Percentiles rank a stretch among this genome's conserved stretches.
These are phyloP conservation scores for Trichoderma orchidacearum DNA, from an alignment of 495 filamentous ascomycete species.

Conservation along the genomic window DNA sequence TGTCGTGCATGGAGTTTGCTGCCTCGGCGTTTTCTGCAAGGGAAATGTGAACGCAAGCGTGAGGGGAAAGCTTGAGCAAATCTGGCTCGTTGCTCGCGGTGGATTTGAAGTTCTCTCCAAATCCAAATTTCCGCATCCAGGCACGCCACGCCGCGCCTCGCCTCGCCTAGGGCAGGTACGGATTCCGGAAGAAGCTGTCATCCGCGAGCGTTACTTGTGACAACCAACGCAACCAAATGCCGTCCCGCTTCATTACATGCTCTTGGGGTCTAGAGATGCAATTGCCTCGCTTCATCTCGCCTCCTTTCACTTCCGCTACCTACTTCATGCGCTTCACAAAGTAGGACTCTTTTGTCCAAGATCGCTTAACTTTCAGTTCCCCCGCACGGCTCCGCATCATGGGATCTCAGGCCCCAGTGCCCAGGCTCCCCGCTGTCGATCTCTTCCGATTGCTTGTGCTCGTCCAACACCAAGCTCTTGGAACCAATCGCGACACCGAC, in stretches of 20 bases:
- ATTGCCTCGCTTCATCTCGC: no score
- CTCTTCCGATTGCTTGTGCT: neutral
- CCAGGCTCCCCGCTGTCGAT: neutral
- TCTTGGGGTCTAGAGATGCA: neutral
- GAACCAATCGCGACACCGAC: neutral
- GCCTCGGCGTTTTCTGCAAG: neutral
- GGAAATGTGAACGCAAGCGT: neutral
- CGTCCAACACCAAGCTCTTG: neutral
- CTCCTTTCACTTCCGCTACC: no score
- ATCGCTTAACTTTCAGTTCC: neutral
- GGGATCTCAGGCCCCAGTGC: neutral
- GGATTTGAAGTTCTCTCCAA: no score
- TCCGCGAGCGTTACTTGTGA: neutral
- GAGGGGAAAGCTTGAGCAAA: neutral
- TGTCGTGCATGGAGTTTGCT: neutral
- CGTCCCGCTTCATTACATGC: neutral
- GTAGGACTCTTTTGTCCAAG: no score
- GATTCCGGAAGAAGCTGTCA: neutral
- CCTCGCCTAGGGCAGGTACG: neutral
- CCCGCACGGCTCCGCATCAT: neutral
- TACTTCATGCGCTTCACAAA: no score
- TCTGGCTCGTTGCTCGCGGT: neutral
- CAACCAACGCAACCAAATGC: neutral
- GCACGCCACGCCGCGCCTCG: no score
- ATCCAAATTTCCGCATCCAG: no score